phyloP scores from a whole-genome alignment of 306 rosid species.

The Glycyrrhiza uralensis region DNA sequence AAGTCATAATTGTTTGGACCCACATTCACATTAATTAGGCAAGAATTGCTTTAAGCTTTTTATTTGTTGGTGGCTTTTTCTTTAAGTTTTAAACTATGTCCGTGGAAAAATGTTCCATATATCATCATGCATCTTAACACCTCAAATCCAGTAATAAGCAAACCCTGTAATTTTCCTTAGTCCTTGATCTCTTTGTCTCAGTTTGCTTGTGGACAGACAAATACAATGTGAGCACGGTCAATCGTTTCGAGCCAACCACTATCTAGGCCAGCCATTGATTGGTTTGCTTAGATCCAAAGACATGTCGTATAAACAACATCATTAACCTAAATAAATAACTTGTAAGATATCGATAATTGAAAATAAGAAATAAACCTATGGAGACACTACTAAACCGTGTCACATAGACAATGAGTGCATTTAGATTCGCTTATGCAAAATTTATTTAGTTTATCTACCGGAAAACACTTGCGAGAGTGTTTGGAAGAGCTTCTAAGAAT shows the following conservation, averaged over 20 bases:
- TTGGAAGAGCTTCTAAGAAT: too few species aligned
- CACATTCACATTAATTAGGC: constrained; percentile 26
- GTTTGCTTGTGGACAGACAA: background rate
- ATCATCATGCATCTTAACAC: background rate
- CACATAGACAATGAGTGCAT: too few species aligned
- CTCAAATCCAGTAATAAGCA: constrained; percentile 13
- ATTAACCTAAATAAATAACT: background rate
- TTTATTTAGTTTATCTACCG: too few species aligned
- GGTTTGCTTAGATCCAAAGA: background rate
- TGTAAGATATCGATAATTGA: background rate
- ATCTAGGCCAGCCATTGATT: background rate
- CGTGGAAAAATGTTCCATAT: background rate
- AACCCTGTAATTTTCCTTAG: constrained; percentile 2
- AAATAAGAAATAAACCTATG: background rate
- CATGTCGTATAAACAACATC: background rate
- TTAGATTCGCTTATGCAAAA: too few species aligned
- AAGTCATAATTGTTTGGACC: constrained; percentile 41
- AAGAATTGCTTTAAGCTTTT: constrained; percentile 36
- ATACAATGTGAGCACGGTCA: background rate
- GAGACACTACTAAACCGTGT: too few species aligned
- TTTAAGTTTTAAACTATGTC: background rate
- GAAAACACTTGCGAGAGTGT: too few species aligned
- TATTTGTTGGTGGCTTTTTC: background rate
- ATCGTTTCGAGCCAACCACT: background rate
- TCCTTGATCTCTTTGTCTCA: background rate